These are phyloP conservation scores for Geoglossum cookeanum DNA, from an alignment of 2,329 filamentous ascomycete species.

Conservation along the genomic window DNA sequence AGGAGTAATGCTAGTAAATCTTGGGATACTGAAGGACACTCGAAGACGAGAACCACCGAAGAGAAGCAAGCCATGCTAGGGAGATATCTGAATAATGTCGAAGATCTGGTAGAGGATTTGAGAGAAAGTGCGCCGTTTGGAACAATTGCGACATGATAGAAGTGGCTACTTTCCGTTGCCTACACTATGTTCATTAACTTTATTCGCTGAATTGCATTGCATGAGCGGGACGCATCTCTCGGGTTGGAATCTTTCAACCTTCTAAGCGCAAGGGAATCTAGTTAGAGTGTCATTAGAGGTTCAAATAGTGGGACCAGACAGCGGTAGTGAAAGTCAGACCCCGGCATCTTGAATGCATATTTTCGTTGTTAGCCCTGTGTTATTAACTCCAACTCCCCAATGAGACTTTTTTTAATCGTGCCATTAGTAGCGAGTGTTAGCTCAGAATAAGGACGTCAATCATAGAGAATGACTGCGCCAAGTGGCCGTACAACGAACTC, in stretches of 20 bases:
- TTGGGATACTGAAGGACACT: constrained; percentile 16
- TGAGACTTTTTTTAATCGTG: no score
- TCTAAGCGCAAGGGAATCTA: background rate
- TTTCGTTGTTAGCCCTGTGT: background rate
- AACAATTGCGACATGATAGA: background rate
- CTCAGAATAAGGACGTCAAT: no score
- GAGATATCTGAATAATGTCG: constrained; percentile 61
- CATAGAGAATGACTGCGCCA: no score
- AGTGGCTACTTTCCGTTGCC: background rate
- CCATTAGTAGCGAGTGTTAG: background rate
- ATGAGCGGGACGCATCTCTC: background rate
- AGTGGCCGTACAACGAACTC: no score
- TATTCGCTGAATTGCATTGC: background rate
- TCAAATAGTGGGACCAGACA: background rate
- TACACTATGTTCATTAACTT: background rate
- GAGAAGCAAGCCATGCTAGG: constrained; percentile 69
- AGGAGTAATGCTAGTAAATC: constrained; percentile 7
- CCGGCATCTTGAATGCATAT: background rate
- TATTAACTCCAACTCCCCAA: no score
- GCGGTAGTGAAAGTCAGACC: background rate
- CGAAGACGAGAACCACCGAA: constrained; percentile 37
- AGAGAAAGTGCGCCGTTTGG: constrained; percentile 61
- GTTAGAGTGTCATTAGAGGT: background rate
- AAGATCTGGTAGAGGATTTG: constrained; percentile 69
- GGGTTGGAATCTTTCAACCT: background rate